Evolutionary conservation across 768 basidiomycete species (phyloP).

Genomic region (Suillus brevipes): DNA sequence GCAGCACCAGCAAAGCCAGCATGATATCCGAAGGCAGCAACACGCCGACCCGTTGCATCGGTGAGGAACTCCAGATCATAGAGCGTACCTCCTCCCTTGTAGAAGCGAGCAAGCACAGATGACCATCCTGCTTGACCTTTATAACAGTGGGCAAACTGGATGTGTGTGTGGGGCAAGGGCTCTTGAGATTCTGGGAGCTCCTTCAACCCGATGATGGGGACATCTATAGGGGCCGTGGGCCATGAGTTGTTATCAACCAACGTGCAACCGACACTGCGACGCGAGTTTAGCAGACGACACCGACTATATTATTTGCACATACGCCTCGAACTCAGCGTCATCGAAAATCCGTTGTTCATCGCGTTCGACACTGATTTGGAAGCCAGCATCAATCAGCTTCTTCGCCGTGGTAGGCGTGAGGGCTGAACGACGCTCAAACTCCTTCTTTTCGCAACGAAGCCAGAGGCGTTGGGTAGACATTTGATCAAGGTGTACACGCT

Average conservation of each 20-base stretch:
- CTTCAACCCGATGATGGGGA: constrained; percentile 93
- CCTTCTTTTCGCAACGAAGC: constrained; percentile 97
- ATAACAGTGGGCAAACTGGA: constrained; percentile 98
- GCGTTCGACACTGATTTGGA: constrained; percentile 88
- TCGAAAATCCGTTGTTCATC: constrained; percentile 94
- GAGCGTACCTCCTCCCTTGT: constrained; percentile 76
- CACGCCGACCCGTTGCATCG: constrained; percentile 80
- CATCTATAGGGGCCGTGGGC: constrained; percentile 71
- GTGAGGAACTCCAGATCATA: constrained; percentile 97
- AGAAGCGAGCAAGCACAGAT: constrained; percentile 81
- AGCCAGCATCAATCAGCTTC: constrained; percentile 84
- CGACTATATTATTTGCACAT: constrained; percentile 34
- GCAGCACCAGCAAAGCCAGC: constrained; percentile 99
- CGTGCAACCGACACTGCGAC: constrained; percentile 80
- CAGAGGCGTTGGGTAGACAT: constrained; percentile 69
- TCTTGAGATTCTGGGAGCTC: constrained; percentile 84
- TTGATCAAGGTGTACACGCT: background rate
- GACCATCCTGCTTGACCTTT: constrained; percentile 95
- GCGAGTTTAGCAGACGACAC: constrained; percentile 7
- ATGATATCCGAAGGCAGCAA: constrained; percentile 97
- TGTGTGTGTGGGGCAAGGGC: constrained; percentile 90
- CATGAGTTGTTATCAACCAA: constrained; percentile 88
- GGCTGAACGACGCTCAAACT: constrained; percentile 90
- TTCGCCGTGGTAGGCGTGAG: constrained; percentile 91
- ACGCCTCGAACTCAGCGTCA: constrained; percentile 92